A percentile compares a stretch with the other conserved stretches of the same genome.
Evolutionary conservation across 371 early-diverging fungal genomes (phyloP).

Genomic region (Mortierella sp.): DNA sequence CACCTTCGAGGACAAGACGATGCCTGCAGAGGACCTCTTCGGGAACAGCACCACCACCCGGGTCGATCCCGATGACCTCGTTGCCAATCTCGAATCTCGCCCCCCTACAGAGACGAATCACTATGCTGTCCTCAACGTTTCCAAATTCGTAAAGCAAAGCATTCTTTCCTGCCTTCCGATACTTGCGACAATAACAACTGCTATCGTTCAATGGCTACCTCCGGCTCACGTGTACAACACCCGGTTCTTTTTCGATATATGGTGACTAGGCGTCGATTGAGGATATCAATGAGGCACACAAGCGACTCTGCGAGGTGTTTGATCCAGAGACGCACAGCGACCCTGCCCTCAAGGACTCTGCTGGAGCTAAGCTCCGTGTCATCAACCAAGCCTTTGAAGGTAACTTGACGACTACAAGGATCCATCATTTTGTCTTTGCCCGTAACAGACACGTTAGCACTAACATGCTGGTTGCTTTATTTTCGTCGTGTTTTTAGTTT

Average conservation of each 20-base stretch:
- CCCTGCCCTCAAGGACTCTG: conserved; percentile 64
- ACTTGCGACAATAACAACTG: neutral
- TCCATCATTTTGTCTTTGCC: neutral
- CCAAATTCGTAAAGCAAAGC: conserved; percentile 69
- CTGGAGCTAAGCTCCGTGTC: conserved; percentile 82
- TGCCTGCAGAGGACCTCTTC: conserved; percentile 35
- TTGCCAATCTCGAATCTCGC: conserved; percentile 61
- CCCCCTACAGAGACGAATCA: conserved; percentile 72
- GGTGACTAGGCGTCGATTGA: conserved; percentile 81
- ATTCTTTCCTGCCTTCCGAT: neutral
- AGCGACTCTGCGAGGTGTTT: conserved; percentile 83
- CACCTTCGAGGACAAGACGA: conserved; percentile 65
- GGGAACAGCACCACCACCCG: conserved; percentile 18
- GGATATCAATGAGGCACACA: conserved; percentile 88
- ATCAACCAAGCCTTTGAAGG: conserved; percentile 93
- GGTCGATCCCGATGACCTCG: conserved; percentile 59
- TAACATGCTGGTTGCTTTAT: neutral
- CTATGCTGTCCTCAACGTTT: conserved; percentile 88
- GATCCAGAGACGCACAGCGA: conserved; percentile 91
- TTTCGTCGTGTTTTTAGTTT: conserved; percentile 62
- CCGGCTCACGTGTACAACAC: neutral
- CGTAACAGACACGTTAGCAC: neutral
- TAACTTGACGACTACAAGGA: conserved; percentile 37
- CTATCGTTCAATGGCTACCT: neutral
- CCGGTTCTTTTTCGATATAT: neutral